A percentile compares a stretch with the other conserved stretches of the same genome.
phyloP scores from a whole-genome alignment of 768 basidiomycete species.

The Mycena olivaceomarginata region DNA sequence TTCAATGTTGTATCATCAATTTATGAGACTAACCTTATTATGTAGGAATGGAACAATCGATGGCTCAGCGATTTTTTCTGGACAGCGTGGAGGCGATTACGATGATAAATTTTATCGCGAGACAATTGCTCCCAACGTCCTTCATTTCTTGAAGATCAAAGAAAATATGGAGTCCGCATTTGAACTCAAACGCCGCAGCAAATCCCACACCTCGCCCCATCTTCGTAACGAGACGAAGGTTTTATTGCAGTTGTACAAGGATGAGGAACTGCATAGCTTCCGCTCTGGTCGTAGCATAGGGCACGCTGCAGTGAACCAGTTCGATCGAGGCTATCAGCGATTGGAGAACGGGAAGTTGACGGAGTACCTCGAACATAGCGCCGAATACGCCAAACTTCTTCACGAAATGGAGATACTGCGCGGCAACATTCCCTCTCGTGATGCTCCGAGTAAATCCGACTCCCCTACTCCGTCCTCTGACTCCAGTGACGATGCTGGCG shows the following conservation, averaged over 20 bases:
- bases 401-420: conserved; percentile 24
- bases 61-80: no score
- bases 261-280: conserved; percentile 45
- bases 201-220: conserved; percentile 46
- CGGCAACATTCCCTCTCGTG: no score
- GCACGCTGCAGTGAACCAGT: conserved; percentile 40
- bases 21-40: no score
- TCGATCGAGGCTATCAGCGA: conserved; percentile 39
- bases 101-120: conserved; percentile 47
- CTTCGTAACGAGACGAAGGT: not conserved
- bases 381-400: conserved; percentile 36
- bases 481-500: no score
- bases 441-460: no score
- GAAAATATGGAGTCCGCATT: conserved; percentile 46
- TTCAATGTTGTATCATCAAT: no score
- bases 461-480: no score
- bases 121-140: conserved; percentile 49
- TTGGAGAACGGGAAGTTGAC: conserved; percentile 40
- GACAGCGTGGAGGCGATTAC: conserved; percentile 39
- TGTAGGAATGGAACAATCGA: no score
- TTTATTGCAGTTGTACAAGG: conserved; percentile 42
- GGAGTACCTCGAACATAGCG: conserved; percentile 47
- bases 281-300: conserved; percentile 44
- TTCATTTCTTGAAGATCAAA: conserved; percentile 45
- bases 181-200: conserved; percentile 28